These are phyloP conservation scores for Aspergillus pseudoterreus DNA, from an alignment of 2,329 filamentous ascomycete genomes.

Conservation along the genomic window DNA sequence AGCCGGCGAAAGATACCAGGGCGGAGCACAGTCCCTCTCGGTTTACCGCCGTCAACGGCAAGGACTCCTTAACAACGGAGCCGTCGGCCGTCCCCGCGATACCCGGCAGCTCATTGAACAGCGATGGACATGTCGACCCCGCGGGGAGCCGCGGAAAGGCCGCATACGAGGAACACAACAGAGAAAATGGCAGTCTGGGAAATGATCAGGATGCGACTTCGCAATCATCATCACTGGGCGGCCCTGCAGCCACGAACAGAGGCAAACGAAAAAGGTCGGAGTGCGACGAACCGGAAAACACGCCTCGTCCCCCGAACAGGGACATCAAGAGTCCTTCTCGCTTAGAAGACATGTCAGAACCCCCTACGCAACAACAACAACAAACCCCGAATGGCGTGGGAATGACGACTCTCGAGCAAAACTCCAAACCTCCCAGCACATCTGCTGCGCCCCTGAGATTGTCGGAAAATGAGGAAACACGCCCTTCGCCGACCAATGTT, in stretches of 20 bases:
- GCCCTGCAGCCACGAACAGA: constrained; percentile 39
- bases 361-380: constrained; percentile 17
- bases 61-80: constrained; percentile 22
- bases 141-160: constrained; percentile 15
- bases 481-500: constrained; percentile 24
- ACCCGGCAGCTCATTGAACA: constrained; percentile 14
- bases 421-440: constrained; percentile 19
- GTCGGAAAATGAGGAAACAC: constrained; percentile 29
- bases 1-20: constrained; percentile 32
- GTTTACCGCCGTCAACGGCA: constrained; percentile 46
- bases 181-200: constrained; percentile 44
- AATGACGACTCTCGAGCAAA: constrained; percentile 14
- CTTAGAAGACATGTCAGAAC: constrained; percentile 31
- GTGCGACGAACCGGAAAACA: constrained; percentile 50
- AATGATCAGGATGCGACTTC: constrained; percentile 20
- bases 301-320: constrained; percentile 30
- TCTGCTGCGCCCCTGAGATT: constrained; percentile 19
- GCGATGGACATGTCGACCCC: constrained; percentile 18
- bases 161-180: constrained; percentile 43
- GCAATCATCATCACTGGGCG: constrained; percentile 22
- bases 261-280: constrained; percentile 65
- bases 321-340: constrained; percentile 37
- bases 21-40: constrained; percentile 41
- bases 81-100: constrained; percentile 8
- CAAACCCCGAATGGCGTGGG: constrained; percentile 17